Conservation (phyloP, 345 rosid species). For the Toxicodendron radicans region DNA sequence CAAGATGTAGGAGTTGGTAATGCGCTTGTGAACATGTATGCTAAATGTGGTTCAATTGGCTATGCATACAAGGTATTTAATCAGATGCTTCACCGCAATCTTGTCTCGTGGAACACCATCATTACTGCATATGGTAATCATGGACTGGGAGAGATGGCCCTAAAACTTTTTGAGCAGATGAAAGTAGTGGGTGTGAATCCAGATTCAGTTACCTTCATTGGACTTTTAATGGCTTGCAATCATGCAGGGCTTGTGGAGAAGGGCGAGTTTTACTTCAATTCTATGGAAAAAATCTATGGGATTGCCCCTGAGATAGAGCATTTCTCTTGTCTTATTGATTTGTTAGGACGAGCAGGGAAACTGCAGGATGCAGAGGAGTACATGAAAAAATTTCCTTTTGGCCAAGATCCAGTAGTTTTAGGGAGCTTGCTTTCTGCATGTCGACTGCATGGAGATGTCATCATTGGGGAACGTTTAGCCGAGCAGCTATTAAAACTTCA, state of each 20-base stretch:
- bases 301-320: constrained; percentile 55
- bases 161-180: constrained; percentile 52
- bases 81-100: constrained; percentile 41
- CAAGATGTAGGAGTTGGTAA: constrained; percentile 52
- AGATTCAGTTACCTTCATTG: constrained; percentile 58
- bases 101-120: constrained; percentile 67
- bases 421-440: constrained; percentile 68
- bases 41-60: constrained; percentile 60
- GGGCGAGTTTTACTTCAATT: constrained; percentile 44
- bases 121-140: constrained; percentile 59
- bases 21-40: constrained; percentile 65
- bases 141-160: constrained; percentile 49
- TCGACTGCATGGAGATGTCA: constrained; percentile 47
- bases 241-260: constrained; percentile 59
- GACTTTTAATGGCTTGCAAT: constrained; percentile 59
- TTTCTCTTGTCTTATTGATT: constrained; percentile 60
- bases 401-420: constrained; percentile 47
- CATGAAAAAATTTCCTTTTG: constrained; percentile 34
- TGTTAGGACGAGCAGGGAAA: constrained; percentile 71
- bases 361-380: constrained; percentile 49
- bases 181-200: constrained; percentile 38
- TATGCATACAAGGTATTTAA: constrained; percentile 39
- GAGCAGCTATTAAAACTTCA: constrained; percentile 43
- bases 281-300: constrained; percentile 45
- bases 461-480: constrained; percentile 46